A percentile compares a stretch with the other conserved stretches of the same genome.
Conservation (phyloP, 1,284 basidiomycete species). For the Termitomyces sp. region DNA sequence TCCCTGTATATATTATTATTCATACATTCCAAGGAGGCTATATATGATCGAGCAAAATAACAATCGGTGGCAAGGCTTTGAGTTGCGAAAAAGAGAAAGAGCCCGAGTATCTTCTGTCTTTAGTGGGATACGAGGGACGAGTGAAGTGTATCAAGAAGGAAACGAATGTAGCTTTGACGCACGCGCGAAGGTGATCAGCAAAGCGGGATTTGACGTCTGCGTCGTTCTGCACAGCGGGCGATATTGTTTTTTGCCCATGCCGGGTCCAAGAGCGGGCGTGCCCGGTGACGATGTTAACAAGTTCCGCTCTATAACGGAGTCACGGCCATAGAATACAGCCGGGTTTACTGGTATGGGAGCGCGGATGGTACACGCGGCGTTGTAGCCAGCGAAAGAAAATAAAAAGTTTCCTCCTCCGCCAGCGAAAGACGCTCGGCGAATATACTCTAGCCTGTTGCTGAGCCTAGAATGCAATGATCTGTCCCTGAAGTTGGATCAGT, state of each 20-base stretch:
- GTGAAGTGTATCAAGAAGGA: conserved; percentile 19
- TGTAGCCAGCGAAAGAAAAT: too few species aligned
- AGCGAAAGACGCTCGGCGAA: background rate
- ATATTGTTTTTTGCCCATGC: background rate
- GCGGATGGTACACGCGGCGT: background rate
- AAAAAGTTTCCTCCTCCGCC: too few species aligned
- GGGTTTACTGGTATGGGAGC: conserved; percentile 14
- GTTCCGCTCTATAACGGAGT: background rate
- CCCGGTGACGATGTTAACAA: background rate
- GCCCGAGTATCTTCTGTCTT: conserved; percentile 9
- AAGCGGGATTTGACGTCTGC: background rate
- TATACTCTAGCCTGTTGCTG: conserved; percentile 6
- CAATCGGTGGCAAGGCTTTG: conserved; percentile 3
- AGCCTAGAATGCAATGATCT: conserved; percentile 2
- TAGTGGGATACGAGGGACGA: conserved; percentile 13
- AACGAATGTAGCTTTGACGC: background rate
- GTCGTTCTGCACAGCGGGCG: background rate
- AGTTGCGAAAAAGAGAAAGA: conserved; percentile 16
- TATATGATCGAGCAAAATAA: conserved; percentile 31
- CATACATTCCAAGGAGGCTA: conserved; percentile 27
- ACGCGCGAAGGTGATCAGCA: background rate
- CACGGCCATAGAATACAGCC: conserved; percentile 17
- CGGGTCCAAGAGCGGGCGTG: conserved; percentile 25
- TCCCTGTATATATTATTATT: too few species aligned
- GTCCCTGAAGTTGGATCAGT: too few species aligned